Conservation (phyloP, 352 stramenopile genomes). For the Globisporangium iwayamae region DNA sequence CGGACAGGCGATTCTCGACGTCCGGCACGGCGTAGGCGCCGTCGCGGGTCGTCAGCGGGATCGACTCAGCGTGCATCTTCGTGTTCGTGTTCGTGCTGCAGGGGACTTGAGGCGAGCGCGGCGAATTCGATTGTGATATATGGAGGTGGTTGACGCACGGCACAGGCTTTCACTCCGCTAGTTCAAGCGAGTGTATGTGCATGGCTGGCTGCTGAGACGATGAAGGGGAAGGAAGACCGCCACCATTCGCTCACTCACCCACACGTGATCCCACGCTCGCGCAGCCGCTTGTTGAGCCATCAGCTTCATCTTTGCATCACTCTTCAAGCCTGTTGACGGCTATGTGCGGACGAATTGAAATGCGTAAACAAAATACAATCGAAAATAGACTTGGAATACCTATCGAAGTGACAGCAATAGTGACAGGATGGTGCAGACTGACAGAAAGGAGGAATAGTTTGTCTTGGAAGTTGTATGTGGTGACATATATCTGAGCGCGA, state of each 20-base stretch:
- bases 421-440: background rate
- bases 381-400: background rate
- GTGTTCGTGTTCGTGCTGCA: background rate
- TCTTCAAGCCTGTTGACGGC: no score
- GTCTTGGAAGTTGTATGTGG: background rate
- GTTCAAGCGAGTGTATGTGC: background rate
- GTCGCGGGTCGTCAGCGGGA: conserved; percentile 12
- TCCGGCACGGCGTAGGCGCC: conserved; percentile 14
- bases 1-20: conserved; percentile 6
- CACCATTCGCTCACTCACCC: background rate
- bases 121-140: conserved; percentile 8
- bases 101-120: background rate
- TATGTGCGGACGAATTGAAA: no score
- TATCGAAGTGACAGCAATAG: background rate
- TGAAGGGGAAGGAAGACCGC: no score
- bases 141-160: background rate
- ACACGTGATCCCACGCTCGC: background rate
- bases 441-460: background rate
- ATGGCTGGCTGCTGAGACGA: background rate
- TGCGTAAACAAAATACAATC: no score
- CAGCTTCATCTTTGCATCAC: background rate
- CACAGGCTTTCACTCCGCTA: background rate
- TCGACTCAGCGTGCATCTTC: conserved; percentile 1
- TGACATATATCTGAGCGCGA: background rate
- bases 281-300: background rate